A percentile compares a stretch with the other conserved stretches of the same genome.
Conservation (phyloP, 2,329 filamentous ascomycete species). For the Calonectria hongkongensis region DNA sequence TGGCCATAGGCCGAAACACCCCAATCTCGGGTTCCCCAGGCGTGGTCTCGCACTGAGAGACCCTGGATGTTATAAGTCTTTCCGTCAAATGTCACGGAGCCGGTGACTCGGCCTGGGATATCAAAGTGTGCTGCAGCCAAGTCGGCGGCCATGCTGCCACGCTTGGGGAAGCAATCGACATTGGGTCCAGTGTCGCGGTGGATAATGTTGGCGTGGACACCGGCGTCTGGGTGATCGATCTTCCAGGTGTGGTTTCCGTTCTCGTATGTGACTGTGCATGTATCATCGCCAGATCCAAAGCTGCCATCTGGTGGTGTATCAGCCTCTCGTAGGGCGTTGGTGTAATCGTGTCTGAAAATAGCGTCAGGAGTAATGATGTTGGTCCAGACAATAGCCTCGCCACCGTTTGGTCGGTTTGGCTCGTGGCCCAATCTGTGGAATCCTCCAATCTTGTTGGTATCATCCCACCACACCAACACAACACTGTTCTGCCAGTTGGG, state of each 20-base stretch:
- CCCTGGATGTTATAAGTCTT: conserved; percentile 22
- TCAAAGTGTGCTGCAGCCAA: conserved; percentile 25
- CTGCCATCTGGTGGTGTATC: conserved; percentile 3
- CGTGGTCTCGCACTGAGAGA: conserved; percentile 12
- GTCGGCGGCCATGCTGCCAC: conserved; percentile 17
- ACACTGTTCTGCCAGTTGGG: conserved; percentile 32
- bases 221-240: conserved; percentile 16
- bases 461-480: conserved; percentile 24
- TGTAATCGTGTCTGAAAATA: conserved; percentile 19
- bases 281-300: conserved; percentile 19
- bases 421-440: conserved; percentile 29
- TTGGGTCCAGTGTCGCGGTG: conserved; percentile 27
- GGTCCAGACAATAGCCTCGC: conserved; percentile 28
- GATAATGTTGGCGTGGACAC: conserved; percentile 1
- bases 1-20: conserved; percentile 14
- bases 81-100: conserved; percentile 8
- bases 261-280: conserved; percentile 12
- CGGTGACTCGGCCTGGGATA: background rate
- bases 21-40: conserved; percentile 26
- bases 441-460: conserved; percentile 17
- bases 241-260: conserved; percentile 26
- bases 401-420: background rate
- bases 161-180: conserved; percentile 31
- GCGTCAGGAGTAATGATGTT: conserved; percentile 3
- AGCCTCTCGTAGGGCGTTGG: conserved; percentile 9